phyloP scores from a whole-genome alignment of 129 eudicot species.

The Logfia minima region DNA sequence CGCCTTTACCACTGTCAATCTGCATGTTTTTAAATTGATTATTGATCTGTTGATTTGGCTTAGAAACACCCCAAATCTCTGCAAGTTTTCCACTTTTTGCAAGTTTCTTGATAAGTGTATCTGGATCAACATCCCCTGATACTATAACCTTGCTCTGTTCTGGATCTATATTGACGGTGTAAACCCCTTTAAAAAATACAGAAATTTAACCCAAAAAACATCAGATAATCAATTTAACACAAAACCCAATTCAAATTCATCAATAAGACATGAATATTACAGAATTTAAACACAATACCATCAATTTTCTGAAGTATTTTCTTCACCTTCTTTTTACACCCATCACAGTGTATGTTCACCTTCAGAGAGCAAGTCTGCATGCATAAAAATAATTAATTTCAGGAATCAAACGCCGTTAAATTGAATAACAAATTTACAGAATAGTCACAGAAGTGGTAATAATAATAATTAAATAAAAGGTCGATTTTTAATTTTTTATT shows the following conservation, averaged over 20 bases:
- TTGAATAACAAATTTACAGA: constrained; percentile 4
- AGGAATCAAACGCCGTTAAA: constrained; percentile 20
- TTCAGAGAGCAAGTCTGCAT: constrained; percentile 89
- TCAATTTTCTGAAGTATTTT: constrained; percentile 96
- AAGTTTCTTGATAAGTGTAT: constrained; percentile 71
- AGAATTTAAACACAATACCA: constrained; percentile 39
- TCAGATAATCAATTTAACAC: neutral
- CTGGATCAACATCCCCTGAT: constrained; percentile 65
- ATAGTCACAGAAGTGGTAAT: neutral
- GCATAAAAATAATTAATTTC: constrained; percentile 32
- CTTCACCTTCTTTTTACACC: constrained; percentile 91
- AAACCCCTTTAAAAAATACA: constrained; percentile 51
- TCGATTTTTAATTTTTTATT: neutral
- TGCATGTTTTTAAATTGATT: constrained; percentile 67
- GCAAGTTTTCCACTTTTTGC: constrained; percentile 77
- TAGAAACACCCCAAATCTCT: constrained; percentile 60
- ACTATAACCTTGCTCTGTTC: constrained; percentile 84
- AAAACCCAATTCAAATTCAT: constrained; percentile 26
- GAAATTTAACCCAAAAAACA: constrained; percentile 3
- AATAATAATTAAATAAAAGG: neutral
- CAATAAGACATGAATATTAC: constrained; percentile 19
- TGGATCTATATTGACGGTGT: constrained; percentile 60
- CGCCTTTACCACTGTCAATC: constrained; percentile 38
- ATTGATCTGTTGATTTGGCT: constrained; percentile 45
- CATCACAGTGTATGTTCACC: constrained; percentile 99